A percentile compares a stretch with the other conserved stretches of the same genome.
phyloP scores from a whole-genome alignment of 177 flowering plant species.

The Vitis hybrid region DNA sequence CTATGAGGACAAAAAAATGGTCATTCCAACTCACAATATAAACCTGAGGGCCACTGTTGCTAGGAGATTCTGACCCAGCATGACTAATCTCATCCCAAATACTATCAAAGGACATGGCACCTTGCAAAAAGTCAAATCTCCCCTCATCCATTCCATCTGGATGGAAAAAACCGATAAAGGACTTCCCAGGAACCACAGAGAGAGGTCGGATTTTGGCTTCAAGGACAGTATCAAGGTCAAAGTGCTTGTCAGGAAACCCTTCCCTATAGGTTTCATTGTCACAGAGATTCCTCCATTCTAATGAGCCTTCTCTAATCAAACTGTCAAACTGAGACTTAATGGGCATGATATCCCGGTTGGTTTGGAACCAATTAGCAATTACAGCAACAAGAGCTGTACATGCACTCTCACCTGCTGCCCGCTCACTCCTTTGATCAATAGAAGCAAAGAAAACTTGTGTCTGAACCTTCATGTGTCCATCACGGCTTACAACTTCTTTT shows the following conservation, averaged over 20 bases:
- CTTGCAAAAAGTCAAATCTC: conserved; percentile 75
- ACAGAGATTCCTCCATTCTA: conserved; percentile 93
- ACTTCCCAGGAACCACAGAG: conserved; percentile 63
- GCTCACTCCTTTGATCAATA: conserved; percentile 91
- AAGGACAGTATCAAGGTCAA: conserved; percentile 92
- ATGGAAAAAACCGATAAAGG: conserved; percentile 89
- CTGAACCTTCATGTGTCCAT: conserved; percentile 81
- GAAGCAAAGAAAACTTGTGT: conserved; percentile 87
- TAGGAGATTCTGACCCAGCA: conserved; percentile 25
- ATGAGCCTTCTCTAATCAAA: conserved; percentile 87
- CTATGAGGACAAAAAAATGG: conserved; percentile 82
- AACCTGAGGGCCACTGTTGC: conserved; percentile 39
- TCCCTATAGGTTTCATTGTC: conserved; percentile 66
- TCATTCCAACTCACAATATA: conserved; percentile 92
- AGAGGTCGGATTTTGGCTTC: conserved; percentile 86
- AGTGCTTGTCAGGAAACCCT: conserved; percentile 92
- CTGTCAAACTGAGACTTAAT: conserved; percentile 90
- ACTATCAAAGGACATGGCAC: conserved; percentile 90
- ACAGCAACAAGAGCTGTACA: conserved; percentile 96
- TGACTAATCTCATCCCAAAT: conserved; percentile 90
- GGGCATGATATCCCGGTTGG: conserved; percentile 66
- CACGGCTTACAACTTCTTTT: conserved; percentile 83
- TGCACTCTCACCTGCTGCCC: conserved; percentile 98
- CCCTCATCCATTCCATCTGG: conserved; percentile 76
- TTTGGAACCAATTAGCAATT: conserved; percentile 90